Evolutionary conservation across 441 rosid genomes (phyloP).

Genomic region (Jatropha podagrica): DNA sequence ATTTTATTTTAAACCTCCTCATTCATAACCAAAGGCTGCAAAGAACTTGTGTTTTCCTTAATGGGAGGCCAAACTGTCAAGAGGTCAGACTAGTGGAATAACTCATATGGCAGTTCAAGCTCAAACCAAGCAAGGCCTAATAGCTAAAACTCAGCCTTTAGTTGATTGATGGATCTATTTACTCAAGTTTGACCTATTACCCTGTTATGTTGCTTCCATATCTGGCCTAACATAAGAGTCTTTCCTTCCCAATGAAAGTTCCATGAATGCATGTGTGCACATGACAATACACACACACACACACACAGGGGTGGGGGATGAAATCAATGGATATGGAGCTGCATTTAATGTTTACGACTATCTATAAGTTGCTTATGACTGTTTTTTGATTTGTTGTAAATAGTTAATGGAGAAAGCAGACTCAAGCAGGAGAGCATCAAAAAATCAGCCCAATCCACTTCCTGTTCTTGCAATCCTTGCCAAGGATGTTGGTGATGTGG

Average conservation of each 20-base stretch:
- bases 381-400: conserved; percentile 22
- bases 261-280: neutral
- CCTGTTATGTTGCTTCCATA: neutral
- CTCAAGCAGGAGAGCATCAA: conserved; percentile 92
- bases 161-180: neutral
- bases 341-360: neutral
- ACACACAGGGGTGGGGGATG: neutral
- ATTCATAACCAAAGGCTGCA: neutral
- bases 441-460: conserved; percentile 74
- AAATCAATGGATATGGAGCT: neutral
- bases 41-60: neutral
- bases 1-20: neutral
- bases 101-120: neutral
- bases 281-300: no score
- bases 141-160: neutral
- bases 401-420: conserved; percentile 99
- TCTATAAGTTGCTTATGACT: conserved; percentile 13
- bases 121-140: neutral
- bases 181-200: neutral
- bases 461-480: conserved; percentile 97
- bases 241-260: neutral
- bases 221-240: neutral
- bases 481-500: conserved; percentile 91
- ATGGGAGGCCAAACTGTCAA: neutral
- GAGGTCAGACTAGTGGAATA: neutral